Evolutionary conservation across 768 basidiomycete genomes (phyloP).

Genomic region (Boletus speciosus): DNA sequence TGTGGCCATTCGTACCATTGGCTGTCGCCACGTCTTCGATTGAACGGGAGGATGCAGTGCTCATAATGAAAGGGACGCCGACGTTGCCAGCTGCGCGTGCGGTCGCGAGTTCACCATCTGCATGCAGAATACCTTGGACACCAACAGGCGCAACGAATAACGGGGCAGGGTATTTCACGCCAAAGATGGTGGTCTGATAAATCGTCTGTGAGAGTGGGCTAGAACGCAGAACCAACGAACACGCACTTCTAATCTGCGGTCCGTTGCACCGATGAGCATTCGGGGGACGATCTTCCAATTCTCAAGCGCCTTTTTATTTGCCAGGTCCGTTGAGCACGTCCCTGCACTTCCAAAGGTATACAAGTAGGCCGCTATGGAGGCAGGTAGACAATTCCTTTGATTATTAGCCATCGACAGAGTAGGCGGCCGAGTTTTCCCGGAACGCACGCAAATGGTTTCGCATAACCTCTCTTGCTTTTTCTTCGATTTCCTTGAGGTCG

Average conservation of each 20-base stretch:
- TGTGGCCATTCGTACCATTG: constrained; percentile 55
- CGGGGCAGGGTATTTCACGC: constrained; percentile 58
- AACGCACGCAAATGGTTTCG: constrained; percentile 53
- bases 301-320: constrained; percentile 62
- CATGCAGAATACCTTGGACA: constrained; percentile 70
- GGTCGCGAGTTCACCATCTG: constrained; percentile 67
- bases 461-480: constrained; percentile 59
- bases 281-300: constrained; percentile 76
- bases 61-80: constrained; percentile 69
- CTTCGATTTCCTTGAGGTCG: constrained; percentile 57
- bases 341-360: constrained; percentile 82
- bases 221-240: background rate
- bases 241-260: constrained; percentile 57
- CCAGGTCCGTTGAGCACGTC: constrained; percentile 57
- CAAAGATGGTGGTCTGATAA: constrained; percentile 64
- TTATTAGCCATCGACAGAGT: background rate
- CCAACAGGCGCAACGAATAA: constrained; percentile 73
- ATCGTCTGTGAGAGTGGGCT: background rate
- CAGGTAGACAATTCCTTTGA: background rate
- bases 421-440: background rate
- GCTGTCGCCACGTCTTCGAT: constrained; percentile 78
- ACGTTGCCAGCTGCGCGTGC: constrained; percentile 63
- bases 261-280: constrained; percentile 64
- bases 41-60: constrained; percentile 66
- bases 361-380: constrained; percentile 55